These are phyloP conservation scores for Noccaea caerulescens DNA, from an alignment of 345 rosid genomes.

Conservation along the genomic window DNA sequence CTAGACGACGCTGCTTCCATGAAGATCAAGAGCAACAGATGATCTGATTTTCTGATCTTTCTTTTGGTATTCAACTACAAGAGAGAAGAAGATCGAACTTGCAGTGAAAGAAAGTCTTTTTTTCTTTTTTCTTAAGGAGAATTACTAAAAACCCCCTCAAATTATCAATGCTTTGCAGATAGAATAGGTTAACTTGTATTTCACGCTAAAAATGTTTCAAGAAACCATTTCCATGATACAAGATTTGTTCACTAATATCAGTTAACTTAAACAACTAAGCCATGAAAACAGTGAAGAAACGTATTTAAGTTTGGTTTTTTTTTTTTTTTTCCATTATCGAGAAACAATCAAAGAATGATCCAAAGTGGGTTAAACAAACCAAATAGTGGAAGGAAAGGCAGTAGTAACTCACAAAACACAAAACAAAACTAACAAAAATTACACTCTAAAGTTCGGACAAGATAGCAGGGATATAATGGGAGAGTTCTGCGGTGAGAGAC, in stretches of 20 bases:
- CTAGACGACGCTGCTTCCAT: slow-evolving; percentile 47
- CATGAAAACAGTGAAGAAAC: background rate
- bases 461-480: slow-evolving; percentile 98
- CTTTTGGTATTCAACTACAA: background rate
- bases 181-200: too few relatives aligned
- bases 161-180: too few relatives aligned
- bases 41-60: background rate
- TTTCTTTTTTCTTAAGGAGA: background rate
- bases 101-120: background rate
- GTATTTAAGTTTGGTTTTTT: background rate
- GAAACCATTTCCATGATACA: too few relatives aligned
- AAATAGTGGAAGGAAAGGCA: slow-evolving; percentile 22
- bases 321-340: background rate
- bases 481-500: slow-evolving; percentile 93
- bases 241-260: too few relatives aligned
- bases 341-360: background rate
- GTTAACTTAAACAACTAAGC: too few relatives aligned
- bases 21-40: background rate
- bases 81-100: background rate
- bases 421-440: slow-evolving; percentile 20
- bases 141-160: background rate
- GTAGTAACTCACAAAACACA: slow-evolving; percentile 14
- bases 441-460: slow-evolving; percentile 78
- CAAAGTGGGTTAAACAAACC: slow-evolving; percentile 9
- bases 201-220: too few relatives aligned